Base-by-base conservation (phyloP, 345 rosid species). In the Arabis alpina region DNA sequence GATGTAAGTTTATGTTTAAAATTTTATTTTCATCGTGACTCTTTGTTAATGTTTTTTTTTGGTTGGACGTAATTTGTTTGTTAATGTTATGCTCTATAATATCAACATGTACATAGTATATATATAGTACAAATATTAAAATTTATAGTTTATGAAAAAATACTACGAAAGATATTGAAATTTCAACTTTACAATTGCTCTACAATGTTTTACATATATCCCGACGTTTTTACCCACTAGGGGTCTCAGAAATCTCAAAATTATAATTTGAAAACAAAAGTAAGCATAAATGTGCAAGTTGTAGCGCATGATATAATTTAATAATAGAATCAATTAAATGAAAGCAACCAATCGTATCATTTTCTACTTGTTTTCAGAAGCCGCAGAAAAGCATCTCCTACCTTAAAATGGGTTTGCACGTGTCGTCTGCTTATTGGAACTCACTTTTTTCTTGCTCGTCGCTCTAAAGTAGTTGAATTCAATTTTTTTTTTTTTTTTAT, bases 371-470 rank as follows among this genome's bases (percentile, higher is more conserved):
- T 75, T 78, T 62, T 75, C 82, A 70, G 77, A 81, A 62, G 77
- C 49, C 54, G 74, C 77, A 71, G 80, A 71, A 75, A 66, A 77
- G 76, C 85, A 82, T 74, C 79, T 70, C 64, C 10, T 15, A 68
- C 83, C 87, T 82, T 82, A 78, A 81, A 83, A 83, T 62, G 83
- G 78, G 25, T 30, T 10, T 6, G 1, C 72, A 75, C 81, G 84
- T 88, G 88, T 83, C 83, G 4, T 0, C 2, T 1, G 0, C 2
- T 2, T 25, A 78, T 9, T 83, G 81, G 84, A 0, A 2, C 0
- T 61, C 15, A 12, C 19, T 3, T 2, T 14, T 34, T 36, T 36
- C 40, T 36, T 19, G 0, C 23, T 19, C 23, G 1, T 19, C 23
- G 23, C 23, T 16, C 16, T 55, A 0, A 32, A 32, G 14, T 0